Evolutionary conservation across 2,329 filamentous ascomycete species (phyloP).

Genomic region (Cercospora berteroae): DNA sequence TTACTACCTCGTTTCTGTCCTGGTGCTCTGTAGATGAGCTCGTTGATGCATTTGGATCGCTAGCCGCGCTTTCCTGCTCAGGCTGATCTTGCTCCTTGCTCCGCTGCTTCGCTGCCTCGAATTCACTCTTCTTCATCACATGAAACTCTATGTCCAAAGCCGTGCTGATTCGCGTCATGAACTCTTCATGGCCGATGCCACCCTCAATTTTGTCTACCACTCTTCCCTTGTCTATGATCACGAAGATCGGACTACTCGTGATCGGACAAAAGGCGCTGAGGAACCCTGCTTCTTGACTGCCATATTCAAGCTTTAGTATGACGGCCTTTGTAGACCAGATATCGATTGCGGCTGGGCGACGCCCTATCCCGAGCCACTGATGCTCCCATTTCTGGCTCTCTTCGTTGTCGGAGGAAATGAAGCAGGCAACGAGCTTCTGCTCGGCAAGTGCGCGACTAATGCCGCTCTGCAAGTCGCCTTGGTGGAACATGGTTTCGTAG

Average conservation of each 20-base stretch:
- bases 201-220: constrained; percentile 72
- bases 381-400: constrained; percentile 55
- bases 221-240: constrained; percentile 73
- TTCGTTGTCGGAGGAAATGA: constrained; percentile 68
- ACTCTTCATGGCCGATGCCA: constrained; percentile 62
- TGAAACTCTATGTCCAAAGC: constrained; percentile 39
- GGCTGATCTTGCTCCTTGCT: constrained; percentile 7
- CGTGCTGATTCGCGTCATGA: constrained; percentile 56
- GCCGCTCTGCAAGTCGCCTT: constrained; percentile 75
- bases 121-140: constrained; percentile 9
- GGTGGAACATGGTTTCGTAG: constrained; percentile 68
- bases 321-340: constrained; percentile 64
- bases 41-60: not conserved
- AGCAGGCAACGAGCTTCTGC: constrained; percentile 77
- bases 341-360: constrained; percentile 23
- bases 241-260: constrained; percentile 71
- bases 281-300: constrained; percentile 77
- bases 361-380: constrained; percentile 31
- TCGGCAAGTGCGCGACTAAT: constrained; percentile 73
- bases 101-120: constrained; percentile 9
- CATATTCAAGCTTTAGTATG: constrained; percentile 66
- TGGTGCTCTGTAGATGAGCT: not conserved
- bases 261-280: constrained; percentile 80
- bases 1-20: not conserved
- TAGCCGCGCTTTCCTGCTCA: not conserved